phyloP scores from a whole-genome alignment of 2,329 filamentous ascomycete genomes.

The Dissoconium aciculare region DNA sequence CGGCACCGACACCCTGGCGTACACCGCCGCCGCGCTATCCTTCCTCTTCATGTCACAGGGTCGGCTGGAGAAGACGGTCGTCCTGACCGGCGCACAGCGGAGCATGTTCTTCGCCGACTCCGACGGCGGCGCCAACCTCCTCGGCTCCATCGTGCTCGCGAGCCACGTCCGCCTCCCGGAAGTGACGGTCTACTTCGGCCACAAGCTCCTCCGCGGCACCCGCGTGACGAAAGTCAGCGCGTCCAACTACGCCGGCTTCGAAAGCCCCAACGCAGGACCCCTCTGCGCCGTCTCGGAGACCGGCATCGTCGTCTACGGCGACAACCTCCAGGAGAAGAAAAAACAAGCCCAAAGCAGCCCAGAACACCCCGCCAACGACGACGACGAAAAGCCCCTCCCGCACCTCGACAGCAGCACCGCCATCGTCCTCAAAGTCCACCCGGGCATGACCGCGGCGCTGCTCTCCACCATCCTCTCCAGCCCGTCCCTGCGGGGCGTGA shows the following conservation, averaged over 20 bases:
- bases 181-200: slow-evolving; percentile 87
- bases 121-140: slow-evolving; percentile 79
- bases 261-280: slow-evolving; percentile 70
- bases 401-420: slow-evolving; percentile 75
- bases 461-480: slow-evolving; percentile 72
- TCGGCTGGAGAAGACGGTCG: slow-evolving; percentile 77
- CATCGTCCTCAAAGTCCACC: slow-evolving; percentile 77
- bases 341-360: too few relatives aligned
- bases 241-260: slow-evolving; percentile 74
- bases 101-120: slow-evolving; percentile 84
- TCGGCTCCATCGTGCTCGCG: slow-evolving; percentile 76
- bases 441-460: slow-evolving; percentile 81
- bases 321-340: slow-evolving; percentile 10
- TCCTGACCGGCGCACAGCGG: slow-evolving; percentile 56
- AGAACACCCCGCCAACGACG: slow-evolving; percentile 23
- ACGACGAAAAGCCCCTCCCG: slow-evolving; percentile 3
- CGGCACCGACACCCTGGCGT: slow-evolving; percentile 75
- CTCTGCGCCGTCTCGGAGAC: slow-evolving; percentile 50
- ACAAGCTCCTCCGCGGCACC: slow-evolving; percentile 79
- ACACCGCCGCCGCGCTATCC: slow-evolving; percentile 76
- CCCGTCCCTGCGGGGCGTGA: slow-evolving; percentile 52
- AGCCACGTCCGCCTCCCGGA: slow-evolving; percentile 88
- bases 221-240: slow-evolving; percentile 77
- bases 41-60: slow-evolving; percentile 69
- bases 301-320: slow-evolving; percentile 38